Base-by-base conservation (phyloP, 768 basidiomycete species). In the Plicaturopsis crispa region DNA sequence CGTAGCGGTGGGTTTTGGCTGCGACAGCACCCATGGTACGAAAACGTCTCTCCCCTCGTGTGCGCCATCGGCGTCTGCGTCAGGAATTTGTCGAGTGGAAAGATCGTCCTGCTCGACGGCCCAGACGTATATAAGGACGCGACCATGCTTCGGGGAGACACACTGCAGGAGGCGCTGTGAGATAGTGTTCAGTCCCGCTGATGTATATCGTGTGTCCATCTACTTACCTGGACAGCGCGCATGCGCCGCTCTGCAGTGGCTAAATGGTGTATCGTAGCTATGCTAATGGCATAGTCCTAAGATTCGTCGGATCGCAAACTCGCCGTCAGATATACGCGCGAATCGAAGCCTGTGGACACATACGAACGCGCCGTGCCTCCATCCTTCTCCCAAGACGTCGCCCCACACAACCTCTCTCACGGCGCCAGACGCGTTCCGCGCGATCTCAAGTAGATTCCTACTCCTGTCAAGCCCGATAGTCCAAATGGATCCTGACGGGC, bases 231-330 rank as follows among this genome's bases (percentile, higher is more conserved):
- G 6, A 97, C 74, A 2, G 90, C 83, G 13, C 67, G 54, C 45
- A 66, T 70, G 14, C 96, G 73, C 23, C 96, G 74, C 39, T 72
- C 70, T 7, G 72, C 69, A 0, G 91, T 94, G 3, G 91, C 80
- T 4, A 99, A 70, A 59, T 99, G 96, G 52, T 99, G 96, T 33
- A 98, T 88, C 2, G 94, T 98, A 19, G 96, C 96, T 45, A 99
- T 93, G 4, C 93, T 96, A 35, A 99, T 92, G 2, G 86, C 86
- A 50, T 90, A 96, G 65, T 97, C 91, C 93, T 97, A 48, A 8
- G n/a, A n/a, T n/a, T n/a, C n/a, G n/a, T 14, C n/a, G 30, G 17
- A 24, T 18, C 34, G 44, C 39, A 40, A 41, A 11, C 13, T 28
- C 5, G 14, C 24, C 14, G 24, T 10, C 24, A 16, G 35, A 32